These are phyloP conservation scores for Nemania serpens DNA, from an alignment of 2,329 filamentous ascomycete genomes.

Conservation along the genomic window DNA sequence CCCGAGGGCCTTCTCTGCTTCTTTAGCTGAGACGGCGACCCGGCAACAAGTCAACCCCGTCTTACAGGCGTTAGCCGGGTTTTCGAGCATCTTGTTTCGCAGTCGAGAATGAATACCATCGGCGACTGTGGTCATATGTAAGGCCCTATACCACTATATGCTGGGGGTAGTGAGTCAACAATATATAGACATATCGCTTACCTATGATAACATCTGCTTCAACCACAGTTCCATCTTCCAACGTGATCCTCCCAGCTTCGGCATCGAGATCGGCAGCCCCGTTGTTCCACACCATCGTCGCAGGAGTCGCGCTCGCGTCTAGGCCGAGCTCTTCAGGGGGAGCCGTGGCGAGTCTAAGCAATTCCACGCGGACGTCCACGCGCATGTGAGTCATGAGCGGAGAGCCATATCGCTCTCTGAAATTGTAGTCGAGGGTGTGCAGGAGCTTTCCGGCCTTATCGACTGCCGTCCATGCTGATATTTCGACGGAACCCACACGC, in stretches of 20 bases:
- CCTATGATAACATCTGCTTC: conserved; percentile 33
- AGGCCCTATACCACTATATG: background rate
- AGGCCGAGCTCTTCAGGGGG: conserved; percentile 32
- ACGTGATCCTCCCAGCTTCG: conserved; percentile 29
- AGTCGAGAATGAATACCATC: conserved; percentile 37
- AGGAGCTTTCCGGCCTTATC: conserved; percentile 29
- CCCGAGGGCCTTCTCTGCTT: conserved; percentile 30
- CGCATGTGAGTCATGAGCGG: conserved; percentile 31
- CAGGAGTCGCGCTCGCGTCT: conserved; percentile 22
- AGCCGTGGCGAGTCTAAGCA: conserved; percentile 32
- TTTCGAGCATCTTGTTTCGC: conserved; percentile 27
- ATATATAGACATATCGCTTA: conserved; percentile 2
- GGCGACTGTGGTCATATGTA: conserved; percentile 22
- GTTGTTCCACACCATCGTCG: conserved; percentile 28
- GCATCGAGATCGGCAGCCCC: conserved; percentile 30
- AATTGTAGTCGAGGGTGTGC: conserved; percentile 25
- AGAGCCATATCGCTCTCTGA: conserved; percentile 30
- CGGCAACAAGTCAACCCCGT: conserved; percentile 33
- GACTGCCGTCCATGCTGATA: conserved; percentile 25
- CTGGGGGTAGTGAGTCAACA: too few relatives aligned
- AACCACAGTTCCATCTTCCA: conserved; percentile 30
- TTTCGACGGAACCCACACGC: conserved; percentile 29
- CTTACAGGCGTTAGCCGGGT: conserved; percentile 27
- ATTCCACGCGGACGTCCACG: conserved; percentile 32
- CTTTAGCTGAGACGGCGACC: conserved; percentile 29